A percentile compares a stretch with the other conserved stretches of the same genome.
Conservation (phyloP, 306 rosid species). For the Fagus sylvatica region DNA sequence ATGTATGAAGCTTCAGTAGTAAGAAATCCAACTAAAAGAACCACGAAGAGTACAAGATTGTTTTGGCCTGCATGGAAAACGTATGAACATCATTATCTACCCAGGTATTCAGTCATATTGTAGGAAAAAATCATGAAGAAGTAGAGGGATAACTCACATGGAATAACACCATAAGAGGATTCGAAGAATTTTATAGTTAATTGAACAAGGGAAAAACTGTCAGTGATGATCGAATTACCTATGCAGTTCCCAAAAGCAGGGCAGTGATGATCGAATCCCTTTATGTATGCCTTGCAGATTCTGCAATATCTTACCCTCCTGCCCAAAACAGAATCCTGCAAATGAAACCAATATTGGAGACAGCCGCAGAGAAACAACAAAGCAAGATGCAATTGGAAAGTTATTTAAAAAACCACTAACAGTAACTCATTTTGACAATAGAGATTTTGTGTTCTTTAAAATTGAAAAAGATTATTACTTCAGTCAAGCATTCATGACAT, state of each 20-base stretch:
- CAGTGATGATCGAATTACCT: constrained; percentile 22
- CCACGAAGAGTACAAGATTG: constrained; percentile 41
- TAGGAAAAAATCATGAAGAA: not conserved
- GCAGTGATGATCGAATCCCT: constrained; percentile 52
- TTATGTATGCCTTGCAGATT: constrained; percentile 34
- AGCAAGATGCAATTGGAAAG: not conserved
- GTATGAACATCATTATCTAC: not conserved
- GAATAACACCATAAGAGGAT: constrained; percentile 5
- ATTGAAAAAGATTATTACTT: not conserved
- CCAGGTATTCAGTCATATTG: not conserved
- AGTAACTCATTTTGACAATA: not conserved
- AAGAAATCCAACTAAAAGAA: constrained; percentile 47
- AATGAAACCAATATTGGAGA: not conserved
- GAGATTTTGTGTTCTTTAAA: not conserved
- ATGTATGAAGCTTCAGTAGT: constrained; percentile 43
- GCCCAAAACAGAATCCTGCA: constrained; percentile 30
- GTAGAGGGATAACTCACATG: not conserved
- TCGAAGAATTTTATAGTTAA: not conserved
- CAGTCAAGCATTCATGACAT: not conserved
- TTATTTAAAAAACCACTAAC: not conserved
- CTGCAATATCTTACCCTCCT: constrained; percentile 43
- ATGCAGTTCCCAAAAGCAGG: constrained; percentile 62
- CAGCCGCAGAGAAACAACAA: not conserved
- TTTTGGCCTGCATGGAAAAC: constrained; percentile 44
- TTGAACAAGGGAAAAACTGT: not conserved